phyloP scores from a whole-genome alignment of 805 yeast genomes.

The Komagataella populi region DNA sequence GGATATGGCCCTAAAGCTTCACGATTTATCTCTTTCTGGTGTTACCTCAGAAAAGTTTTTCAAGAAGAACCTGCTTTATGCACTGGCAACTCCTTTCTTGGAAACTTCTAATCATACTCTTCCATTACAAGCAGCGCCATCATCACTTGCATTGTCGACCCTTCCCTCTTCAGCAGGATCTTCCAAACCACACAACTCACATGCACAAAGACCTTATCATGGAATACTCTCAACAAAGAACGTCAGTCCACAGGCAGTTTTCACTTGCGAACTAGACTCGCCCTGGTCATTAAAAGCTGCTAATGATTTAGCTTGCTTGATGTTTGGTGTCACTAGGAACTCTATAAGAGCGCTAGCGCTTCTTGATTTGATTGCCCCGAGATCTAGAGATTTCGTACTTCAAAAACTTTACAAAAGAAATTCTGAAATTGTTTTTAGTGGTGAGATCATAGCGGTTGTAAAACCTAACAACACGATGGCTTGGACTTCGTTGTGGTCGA shows the following conservation, averaged over 20 bases:
- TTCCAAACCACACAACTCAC: constrained; percentile 1
- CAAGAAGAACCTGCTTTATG: constrained; percentile 37
- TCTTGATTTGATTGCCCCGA: constrained; percentile 66
- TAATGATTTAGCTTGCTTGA: constrained; percentile 78
- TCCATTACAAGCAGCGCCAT: constrained; percentile 8
- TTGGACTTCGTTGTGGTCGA: constrained; percentile 90
- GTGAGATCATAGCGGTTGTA: constrained; percentile 72
- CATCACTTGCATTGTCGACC: constrained; percentile 18
- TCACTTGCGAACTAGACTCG: constrained; percentile 57
- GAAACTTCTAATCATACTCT: constrained; percentile 17
- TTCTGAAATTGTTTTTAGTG: constrained; percentile 51
- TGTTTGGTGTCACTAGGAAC: constrained; percentile 67
- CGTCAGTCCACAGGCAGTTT: constrained; percentile 66
- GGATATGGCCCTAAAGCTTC: constrained; percentile 35
- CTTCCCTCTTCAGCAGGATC: constrained; percentile 5
- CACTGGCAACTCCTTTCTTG: constrained; percentile 55
- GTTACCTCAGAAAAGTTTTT: constrained; percentile 25
- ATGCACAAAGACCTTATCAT: constrained; percentile 26
- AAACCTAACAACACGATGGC: constrained; percentile 54
- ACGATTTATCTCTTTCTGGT: constrained; percentile 38
- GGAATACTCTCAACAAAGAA: constrained; percentile 57
- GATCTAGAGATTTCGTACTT: constrained; percentile 56
- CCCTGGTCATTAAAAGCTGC: constrained; percentile 82
- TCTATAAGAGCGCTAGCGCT: constrained; percentile 50
- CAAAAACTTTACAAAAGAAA: constrained; percentile 30